Evolutionary conservation across 1,284 basidiomycete genomes (phyloP).

Genomic region (Wolfiporia cocos): DNA sequence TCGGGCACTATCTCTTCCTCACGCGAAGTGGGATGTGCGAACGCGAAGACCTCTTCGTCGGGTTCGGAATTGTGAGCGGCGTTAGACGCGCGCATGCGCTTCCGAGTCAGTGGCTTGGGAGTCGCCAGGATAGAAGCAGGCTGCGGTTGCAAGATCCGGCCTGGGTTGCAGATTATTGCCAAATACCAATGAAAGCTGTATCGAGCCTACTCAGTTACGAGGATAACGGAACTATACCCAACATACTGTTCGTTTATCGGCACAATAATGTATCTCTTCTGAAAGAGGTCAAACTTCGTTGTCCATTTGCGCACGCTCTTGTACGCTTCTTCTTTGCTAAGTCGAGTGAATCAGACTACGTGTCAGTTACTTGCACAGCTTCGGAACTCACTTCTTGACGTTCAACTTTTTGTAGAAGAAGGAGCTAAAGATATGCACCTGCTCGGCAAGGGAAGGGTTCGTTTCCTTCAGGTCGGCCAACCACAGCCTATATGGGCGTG

Average conservation of each 20-base stretch:
- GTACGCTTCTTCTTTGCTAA: slow-evolving; percentile 65
- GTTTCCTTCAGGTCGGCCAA: slow-evolving; percentile 46
- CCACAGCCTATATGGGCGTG: slow-evolving; percentile 51
- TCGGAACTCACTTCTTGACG: slow-evolving; percentile 54
- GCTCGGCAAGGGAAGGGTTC: slow-evolving; percentile 58
- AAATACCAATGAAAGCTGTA: slow-evolving; percentile 94
- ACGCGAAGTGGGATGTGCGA: slow-evolving; percentile 10
- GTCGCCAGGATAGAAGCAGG: slow-evolving; percentile 21
- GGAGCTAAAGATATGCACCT: slow-evolving; percentile 91
- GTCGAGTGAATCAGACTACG: slow-evolving; percentile 4
- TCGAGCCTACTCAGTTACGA: neutral
- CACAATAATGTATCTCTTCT: slow-evolving; percentile 88
- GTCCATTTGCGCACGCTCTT: slow-evolving; percentile 94
- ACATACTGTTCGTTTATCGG: slow-evolving; percentile 95
- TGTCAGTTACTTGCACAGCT: too few relatives aligned
- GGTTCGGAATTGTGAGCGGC: slow-evolving; percentile 8
- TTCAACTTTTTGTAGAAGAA: slow-evolving; percentile 98
- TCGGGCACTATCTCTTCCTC: slow-evolving; percentile 15
- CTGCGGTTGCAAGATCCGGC: slow-evolving; percentile 45
- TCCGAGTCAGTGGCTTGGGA: slow-evolving; percentile 24
- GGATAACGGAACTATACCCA: too few relatives aligned
- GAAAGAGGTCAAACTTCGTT: slow-evolving; percentile 79
- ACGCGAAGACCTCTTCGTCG: neutral
- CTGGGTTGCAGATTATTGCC: slow-evolving; percentile 87
- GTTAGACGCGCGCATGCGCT: slow-evolving; percentile 23